Evolutionary conservation across 2,329 filamentous ascomycete genomes (phyloP).

Genomic region (Coniella lustricola): DNA sequence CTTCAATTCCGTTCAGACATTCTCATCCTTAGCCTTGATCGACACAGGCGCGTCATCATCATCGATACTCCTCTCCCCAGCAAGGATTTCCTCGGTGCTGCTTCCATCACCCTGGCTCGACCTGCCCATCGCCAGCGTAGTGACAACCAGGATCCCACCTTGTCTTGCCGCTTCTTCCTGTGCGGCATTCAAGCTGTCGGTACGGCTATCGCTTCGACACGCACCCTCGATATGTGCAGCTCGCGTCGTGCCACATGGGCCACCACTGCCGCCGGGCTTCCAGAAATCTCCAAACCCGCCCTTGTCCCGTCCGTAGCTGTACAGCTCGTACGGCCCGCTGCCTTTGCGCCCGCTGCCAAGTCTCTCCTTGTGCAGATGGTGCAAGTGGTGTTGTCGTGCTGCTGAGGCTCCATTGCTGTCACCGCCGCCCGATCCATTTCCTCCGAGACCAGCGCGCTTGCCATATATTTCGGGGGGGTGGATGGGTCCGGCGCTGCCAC

Average conservation of each 20-base stretch:
- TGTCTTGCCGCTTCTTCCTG: not conserved
- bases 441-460: not conserved
- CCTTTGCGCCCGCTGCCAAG: not conserved
- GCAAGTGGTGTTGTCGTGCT: not conserved
- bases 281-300: not conserved
- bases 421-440: not conserved
- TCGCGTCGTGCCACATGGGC: too few species aligned
- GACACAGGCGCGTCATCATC: not conserved
- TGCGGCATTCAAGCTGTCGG: not conserved
- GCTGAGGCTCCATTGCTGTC: not conserved
- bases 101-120: conserved; percentile 6
- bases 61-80: not conserved
- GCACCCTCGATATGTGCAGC: not conserved
- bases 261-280: not conserved
- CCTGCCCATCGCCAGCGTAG: conserved; percentile 7
- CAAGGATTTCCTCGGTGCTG: conserved; percentile 9
- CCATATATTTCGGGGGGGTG: not conserved
- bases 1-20: not conserved
- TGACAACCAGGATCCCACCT: conserved; percentile 11
- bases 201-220: not conserved
- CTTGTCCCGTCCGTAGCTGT: conserved; percentile 12
- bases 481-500: not conserved
- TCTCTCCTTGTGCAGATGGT: conserved; percentile 3
- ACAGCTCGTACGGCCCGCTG: conserved; percentile 6
- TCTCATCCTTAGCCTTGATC: not conserved